phyloP scores from a whole-genome alignment of 2,329 filamentous ascomycete genomes.

The Aureobasidium subglaciale region DNA sequence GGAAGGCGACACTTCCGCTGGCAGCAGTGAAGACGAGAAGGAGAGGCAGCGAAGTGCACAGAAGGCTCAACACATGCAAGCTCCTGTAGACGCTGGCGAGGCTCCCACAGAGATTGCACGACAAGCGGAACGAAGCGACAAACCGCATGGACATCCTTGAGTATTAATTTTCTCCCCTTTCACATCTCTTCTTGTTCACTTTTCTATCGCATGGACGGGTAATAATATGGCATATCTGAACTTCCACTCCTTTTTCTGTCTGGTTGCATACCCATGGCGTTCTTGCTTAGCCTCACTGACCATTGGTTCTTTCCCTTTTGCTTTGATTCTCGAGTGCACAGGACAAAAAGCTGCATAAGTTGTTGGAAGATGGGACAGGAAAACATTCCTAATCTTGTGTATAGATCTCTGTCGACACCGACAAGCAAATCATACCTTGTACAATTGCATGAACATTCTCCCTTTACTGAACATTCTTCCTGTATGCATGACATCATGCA shows the following conservation, averaged over 20 bases:
- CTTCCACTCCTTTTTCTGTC: not conserved
- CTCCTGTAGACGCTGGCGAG: slow-evolving; percentile 12
- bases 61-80: slow-evolving; percentile 15
- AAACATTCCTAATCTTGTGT: not conserved
- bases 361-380: not conserved
- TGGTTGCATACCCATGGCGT: not conserved
- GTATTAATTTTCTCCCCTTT: not conserved
- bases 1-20: slow-evolving; percentile 31
- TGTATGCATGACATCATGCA: not conserved
- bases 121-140: slow-evolving; percentile 14
- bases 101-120: slow-evolving; percentile 11
- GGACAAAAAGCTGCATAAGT: not conserved
- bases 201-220: not conserved
- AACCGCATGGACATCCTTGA: slow-evolving; percentile 21
- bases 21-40: slow-evolving; percentile 31
- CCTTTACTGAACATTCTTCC: too few species aligned
- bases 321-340: not conserved
- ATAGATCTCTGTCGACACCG: not conserved
- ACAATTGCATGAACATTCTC: too few species aligned
- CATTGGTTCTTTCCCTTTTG: not conserved
- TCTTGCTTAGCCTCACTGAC: not conserved
- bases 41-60: slow-evolving; percentile 12
- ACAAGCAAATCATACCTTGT: not conserved
- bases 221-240: not conserved
- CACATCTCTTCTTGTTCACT: not conserved